phyloP scores from a whole-genome alignment of 148 eudicot genomes.

The Chenopodium quinoa region DNA sequence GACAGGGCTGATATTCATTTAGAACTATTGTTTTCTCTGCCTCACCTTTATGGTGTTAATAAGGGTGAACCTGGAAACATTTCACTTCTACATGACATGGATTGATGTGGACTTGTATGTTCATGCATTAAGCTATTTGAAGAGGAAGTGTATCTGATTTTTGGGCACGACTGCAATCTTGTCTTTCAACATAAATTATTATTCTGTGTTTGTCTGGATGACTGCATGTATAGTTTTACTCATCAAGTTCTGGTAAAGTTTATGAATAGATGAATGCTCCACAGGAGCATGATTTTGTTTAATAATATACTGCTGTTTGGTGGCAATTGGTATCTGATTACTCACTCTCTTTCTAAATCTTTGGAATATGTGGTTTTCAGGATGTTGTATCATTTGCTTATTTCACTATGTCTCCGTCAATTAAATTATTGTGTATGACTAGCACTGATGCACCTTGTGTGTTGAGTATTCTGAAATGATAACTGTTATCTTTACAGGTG shows the following conservation, averaged over 20 bases:
- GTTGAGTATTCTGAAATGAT: neutral
- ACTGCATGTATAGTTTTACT: neutral
- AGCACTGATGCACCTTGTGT: neutral
- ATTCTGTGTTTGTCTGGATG: neutral
- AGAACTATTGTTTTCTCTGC: neutral
- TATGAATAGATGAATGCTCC: neutral
- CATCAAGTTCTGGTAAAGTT: neutral
- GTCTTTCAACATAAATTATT: neutral
- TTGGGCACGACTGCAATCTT: neutral
- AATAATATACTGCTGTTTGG: neutral
- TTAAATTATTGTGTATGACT: neutral
- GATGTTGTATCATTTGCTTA: neutral
- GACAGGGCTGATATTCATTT: neutral
- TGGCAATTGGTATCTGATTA: neutral
- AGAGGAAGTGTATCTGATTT: neutral
- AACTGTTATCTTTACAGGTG: conserved; percentile 41
- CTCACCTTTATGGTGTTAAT: neutral
- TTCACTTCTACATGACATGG: neutral
- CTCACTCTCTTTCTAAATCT: neutral
- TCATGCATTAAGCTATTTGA: neutral
- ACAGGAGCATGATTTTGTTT: neutral
- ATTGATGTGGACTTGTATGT: neutral
- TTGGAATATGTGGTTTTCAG: neutral
- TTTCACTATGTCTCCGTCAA: neutral
- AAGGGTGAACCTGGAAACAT: neutral